Evolutionary conservation across 345 rosid genomes (phyloP).

Genomic region (Sisymbrium altissimum): DNA sequence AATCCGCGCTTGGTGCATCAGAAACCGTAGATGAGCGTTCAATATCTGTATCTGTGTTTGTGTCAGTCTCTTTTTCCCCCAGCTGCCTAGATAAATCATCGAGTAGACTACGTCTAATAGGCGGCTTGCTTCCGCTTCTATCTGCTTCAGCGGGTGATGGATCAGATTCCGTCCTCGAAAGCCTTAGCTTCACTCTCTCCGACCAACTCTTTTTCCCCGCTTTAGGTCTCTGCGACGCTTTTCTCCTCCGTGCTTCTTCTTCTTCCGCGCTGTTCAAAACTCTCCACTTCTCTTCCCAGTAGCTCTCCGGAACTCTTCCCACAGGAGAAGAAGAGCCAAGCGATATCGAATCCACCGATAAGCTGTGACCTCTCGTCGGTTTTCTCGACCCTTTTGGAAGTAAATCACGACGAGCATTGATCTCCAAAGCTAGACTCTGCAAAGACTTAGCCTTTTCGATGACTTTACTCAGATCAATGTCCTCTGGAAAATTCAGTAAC

Average conservation of each 20-base stretch:
- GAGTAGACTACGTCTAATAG: conserved; percentile 59
- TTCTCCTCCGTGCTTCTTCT: conserved; percentile 36
- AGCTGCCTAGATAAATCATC: conserved; percentile 69
- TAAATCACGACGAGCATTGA: conserved; percentile 32
- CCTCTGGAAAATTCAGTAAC: conserved; percentile 77
- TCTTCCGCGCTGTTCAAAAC: conserved; percentile 63
- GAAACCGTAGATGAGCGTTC: conserved; percentile 57
- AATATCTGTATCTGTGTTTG: neutral
- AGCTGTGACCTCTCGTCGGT: conserved; percentile 46
- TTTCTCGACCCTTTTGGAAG: conserved; percentile 35
- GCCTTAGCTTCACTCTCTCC: conserved; percentile 49
- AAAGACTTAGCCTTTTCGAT: conserved; percentile 68
- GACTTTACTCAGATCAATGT: conserved; percentile 53
- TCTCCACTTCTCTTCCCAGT: conserved; percentile 99
- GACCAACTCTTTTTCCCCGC: conserved; percentile 71
- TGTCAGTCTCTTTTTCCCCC: conserved; percentile 26
- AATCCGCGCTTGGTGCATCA: conserved; percentile 44
- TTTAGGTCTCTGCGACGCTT: conserved; percentile 35
- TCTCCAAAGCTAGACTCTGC: conserved; percentile 56
- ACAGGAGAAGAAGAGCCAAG: conserved; percentile 63
- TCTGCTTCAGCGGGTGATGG: conserved; percentile 48
- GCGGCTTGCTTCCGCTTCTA: conserved; percentile 32
- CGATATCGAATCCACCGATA: conserved; percentile 52
- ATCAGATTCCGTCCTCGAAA: conserved; percentile 70
- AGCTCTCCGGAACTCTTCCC: conserved; percentile 64